Percentiles rank a stretch among this genome's conserved stretches.
These are phyloP conservation scores for Lactuca sativa DNA, from an alignment of 129 eudicot species.

Conservation along the genomic window DNA sequence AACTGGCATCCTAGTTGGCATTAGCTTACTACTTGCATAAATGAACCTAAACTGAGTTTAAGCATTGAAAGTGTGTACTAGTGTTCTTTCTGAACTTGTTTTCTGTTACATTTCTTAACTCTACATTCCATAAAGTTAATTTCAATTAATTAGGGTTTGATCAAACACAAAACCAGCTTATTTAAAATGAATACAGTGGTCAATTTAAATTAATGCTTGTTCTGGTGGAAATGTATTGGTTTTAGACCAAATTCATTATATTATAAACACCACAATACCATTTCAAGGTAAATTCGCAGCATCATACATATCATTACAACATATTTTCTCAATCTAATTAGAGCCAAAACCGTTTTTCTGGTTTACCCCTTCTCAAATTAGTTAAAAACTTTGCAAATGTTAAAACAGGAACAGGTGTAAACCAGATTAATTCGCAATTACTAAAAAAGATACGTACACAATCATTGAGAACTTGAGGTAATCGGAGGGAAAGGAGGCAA, in stretches of 20 bases:
- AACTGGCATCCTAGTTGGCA: too few relatives aligned
- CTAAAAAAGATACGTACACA: neutral
- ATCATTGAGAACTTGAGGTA: conserved; percentile 26
- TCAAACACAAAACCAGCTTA: too few relatives aligned
- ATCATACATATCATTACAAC: neutral
- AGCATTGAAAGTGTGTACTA: too few relatives aligned
- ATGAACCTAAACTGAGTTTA: neutral
- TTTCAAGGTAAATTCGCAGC: neutral
- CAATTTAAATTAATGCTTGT: too few relatives aligned
- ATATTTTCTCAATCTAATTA: neutral
- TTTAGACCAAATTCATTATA: neutral
- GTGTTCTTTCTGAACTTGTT: too few relatives aligned
- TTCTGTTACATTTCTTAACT: too few relatives aligned
- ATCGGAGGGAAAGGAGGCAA: conserved; percentile 66
- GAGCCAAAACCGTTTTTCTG: neutral
- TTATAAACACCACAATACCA: neutral
- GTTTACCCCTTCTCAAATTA: neutral
- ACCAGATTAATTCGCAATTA: neutral
- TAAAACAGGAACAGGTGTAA: neutral
- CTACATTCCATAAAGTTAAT: too few relatives aligned
- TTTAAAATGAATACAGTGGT: too few relatives aligned
- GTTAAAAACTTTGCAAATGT: neutral
- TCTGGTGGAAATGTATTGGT: too few relatives aligned
- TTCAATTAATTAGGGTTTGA: neutral
- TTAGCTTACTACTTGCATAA: too few relatives aligned